Base-by-base conservation (phyloP, 352 stramenopile species). In the Globisporangium cystogenes region DNA sequence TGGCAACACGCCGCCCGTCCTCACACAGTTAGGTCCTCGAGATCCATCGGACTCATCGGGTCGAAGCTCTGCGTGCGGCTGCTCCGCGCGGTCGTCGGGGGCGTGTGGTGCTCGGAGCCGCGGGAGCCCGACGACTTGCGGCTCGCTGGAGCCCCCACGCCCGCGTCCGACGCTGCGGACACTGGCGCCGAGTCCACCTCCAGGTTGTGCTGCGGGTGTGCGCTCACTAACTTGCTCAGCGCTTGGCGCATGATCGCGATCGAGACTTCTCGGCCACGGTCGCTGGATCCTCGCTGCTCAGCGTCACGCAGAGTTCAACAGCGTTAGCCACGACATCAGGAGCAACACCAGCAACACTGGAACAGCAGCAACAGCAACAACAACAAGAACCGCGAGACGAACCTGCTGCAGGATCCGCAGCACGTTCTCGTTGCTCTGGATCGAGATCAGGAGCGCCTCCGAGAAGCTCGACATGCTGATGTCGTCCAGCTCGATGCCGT, bases 371-470 rank as follows among this genome's bases (percentile, higher is more conserved):
- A n/a, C 5, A 16, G 10, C 16, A n/a, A 42, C 27, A 45, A 12
- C 26, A 27, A 16, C 27, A 40, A 15, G 39, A 4, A 24, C 0
- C n/a, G n/a, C n/a, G n/a, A n/a, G n/a, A n/a, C n/a, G n/a, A n/a
- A 84, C 73, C 73, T 84, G 65, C 56, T 85, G 70, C 8, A 93
- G 57, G 42, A 90, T 90, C 46, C 76, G 79, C 18, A 93, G 57
- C 29, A 93, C 82, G 49, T 90, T 89, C 51, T 90, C 82, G 53
- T 83, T 76, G 47, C 82, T 90, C 54, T 93, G 82, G 29, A 93
- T 90, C 3, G 79, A 89, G 33, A 90, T 90, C 33, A 90, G 57
- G 42, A 93, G 63, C 37, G 79, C 76, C 53, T 90, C 76, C 0
- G 77, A 90, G 44, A 93, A 84, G 1, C 77, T 67, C 35, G 77